These are phyloP conservation scores for Auriscalpium microsporum DNA, from an alignment of 768 basidiomycete genomes.

Conservation along the genomic window DNA sequence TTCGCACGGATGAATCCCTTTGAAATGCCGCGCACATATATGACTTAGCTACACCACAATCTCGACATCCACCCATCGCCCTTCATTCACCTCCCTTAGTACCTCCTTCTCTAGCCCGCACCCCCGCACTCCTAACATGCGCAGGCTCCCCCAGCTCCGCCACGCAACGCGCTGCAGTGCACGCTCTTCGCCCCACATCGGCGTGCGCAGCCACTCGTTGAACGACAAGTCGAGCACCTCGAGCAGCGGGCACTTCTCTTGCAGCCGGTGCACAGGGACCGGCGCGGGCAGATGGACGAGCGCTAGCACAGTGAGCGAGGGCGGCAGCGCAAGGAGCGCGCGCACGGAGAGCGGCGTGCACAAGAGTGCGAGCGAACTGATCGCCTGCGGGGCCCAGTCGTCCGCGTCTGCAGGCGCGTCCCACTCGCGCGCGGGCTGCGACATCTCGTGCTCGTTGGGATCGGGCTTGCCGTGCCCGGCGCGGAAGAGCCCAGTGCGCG, in stretches of 20 bases:
- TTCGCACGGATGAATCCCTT: too few relatives aligned
- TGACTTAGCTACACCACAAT: conserved; percentile 32
- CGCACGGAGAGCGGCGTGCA: conserved; percentile 37
- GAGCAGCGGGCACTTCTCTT: conserved; percentile 52
- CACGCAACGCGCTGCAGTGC: conserved; percentile 48
- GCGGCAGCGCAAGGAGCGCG: conserved; percentile 45
- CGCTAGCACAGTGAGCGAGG: conserved; percentile 55
- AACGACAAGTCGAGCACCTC: conserved; percentile 60
- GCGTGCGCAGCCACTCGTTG: conserved; percentile 38
- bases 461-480: neutral
- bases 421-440: neutral
- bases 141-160: conserved; percentile 45
- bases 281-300: conserved; percentile 43
- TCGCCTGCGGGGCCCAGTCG: conserved; percentile 9
- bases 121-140: conserved; percentile 46
- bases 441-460: neutral
- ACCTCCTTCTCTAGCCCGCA: conserved; percentile 40
- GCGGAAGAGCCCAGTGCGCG: conserved; percentile 37
- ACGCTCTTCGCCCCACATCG: conserved; percentile 23
- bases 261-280: conserved; percentile 48
- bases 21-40: too few relatives aligned
- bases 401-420: conserved; percentile 3
- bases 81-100: conserved; percentile 41
- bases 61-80: conserved; percentile 58
- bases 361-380: conserved; percentile 45